Evolutionary conservation across 2,329 filamentous ascomycete species (phyloP).

Genomic region (Hymenoscyphus fructigenus): DNA sequence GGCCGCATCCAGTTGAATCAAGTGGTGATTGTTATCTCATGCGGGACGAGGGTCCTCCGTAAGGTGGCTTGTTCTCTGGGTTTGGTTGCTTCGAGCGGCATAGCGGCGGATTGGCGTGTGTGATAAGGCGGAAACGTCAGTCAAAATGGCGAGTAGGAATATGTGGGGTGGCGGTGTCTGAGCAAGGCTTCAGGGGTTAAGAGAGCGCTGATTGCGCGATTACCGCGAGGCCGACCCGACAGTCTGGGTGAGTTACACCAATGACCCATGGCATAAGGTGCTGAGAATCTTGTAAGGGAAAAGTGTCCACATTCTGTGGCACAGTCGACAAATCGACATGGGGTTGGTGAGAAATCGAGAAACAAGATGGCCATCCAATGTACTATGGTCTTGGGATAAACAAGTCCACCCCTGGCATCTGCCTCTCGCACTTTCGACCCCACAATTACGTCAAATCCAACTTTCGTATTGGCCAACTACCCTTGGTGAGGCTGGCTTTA

Average conservation of each 20-base stretch:
- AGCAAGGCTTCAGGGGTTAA: not conserved
- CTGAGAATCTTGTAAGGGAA: not conserved
- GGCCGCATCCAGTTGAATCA: not conserved
- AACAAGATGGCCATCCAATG: not conserved
- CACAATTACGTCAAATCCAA: no score
- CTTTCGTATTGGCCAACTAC: no score
- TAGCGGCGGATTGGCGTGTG: not conserved
- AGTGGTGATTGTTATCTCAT: slow-evolving; percentile 3
- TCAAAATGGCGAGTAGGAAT: not conserved
- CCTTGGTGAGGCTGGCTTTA: no score
- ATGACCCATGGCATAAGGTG: not conserved
- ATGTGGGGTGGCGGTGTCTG: not conserved
- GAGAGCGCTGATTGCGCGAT: not conserved
- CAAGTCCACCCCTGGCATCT: no score
- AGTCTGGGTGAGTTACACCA: not conserved
- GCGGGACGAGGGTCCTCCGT: not conserved
- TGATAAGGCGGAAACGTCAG: no score
- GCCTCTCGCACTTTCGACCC: no score
- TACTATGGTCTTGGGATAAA: no score
- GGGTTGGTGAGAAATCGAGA: not conserved
- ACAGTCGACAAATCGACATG: not conserved
- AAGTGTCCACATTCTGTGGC: not conserved
- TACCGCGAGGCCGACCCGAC: not conserved
- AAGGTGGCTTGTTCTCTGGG: not conserved
- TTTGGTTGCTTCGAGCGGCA: not conserved